Percentiles rank a stretch among this genome's conserved stretches.
phyloP scores from a whole-genome alignment of 768 basidiomycete genomes.

The Naganishia randhawae region DNA sequence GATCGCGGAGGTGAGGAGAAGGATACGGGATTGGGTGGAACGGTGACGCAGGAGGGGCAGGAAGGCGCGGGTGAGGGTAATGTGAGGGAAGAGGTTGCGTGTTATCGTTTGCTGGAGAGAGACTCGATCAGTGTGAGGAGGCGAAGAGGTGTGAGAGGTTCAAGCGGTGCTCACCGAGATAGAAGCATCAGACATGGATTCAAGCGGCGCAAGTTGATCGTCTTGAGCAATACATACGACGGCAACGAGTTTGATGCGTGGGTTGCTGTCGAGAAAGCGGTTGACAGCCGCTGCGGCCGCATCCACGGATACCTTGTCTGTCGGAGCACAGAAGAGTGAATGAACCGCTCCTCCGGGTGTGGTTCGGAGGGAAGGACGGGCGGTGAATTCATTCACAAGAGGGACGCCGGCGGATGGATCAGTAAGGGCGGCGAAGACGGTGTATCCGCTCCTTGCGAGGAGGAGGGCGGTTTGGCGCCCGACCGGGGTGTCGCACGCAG shows the following conservation, averaged over 20 bases:
- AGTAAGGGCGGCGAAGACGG: neutral
- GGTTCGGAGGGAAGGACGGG: neutral
- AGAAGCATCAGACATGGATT: neutral
- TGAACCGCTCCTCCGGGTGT: neutral
- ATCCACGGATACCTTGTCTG: neutral
- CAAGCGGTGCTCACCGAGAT: neutral
- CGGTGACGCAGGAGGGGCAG: neutral
- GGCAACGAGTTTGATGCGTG: neutral
- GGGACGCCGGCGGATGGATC: neutral
- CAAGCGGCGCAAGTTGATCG: neutral
- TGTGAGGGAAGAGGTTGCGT: neutral
- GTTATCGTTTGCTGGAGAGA: neutral
- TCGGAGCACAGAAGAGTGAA: neutral
- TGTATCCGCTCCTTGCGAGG: neutral
- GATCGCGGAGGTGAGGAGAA: neutral
- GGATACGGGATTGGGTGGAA: neutral
- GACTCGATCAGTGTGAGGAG: no score
- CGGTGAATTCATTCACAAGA: neutral
- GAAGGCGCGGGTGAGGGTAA: neutral
- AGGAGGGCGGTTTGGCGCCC: neutral
- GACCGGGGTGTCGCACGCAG: neutral
- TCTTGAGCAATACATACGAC: neutral
- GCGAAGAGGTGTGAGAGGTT: neutral
- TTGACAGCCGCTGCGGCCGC: neutral
- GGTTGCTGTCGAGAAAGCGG: neutral